Base-by-base conservation (phyloP, 2,329 filamentous ascomycete species). In the Pleomassaria siparia region DNA sequence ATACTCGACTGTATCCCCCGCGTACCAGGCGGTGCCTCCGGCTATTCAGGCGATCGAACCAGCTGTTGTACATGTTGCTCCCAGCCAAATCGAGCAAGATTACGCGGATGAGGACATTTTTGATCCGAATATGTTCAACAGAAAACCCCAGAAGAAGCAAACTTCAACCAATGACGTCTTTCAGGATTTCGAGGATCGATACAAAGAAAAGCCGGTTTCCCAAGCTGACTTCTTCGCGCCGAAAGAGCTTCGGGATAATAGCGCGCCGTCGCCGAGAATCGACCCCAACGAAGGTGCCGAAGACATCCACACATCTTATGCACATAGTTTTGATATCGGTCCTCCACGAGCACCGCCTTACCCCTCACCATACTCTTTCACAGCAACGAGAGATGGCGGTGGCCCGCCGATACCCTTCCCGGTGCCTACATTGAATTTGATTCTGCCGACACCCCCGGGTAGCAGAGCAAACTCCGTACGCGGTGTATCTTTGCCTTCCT, bases 371-470 rank as follows among this genome's bases (percentile, higher is more conserved):
- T 74, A 73, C 50, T 60, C 60, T 1, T 73, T 74, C 40, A 71
- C 54, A 68, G 50, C 73, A 57, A 57, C 69, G 58, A 60, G 70
- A 64, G 67, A 77, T 47, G 71, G 73, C 15, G 66, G 69, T 15
- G 54, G 54, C 12, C 51, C 53, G n/a, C 46, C 50, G 10, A 44
- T 40, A 7, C 51, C 56, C 15, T 78, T 73, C 68, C 64, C 70
- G 15, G 76, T 84, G 16, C 81, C 81, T 10, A 22, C 60, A n/a
- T 70, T 85, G 13, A 80, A 78, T 35, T 67, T 84, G 20, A 81
- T 83, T 44, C 75, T 79, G 39, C 79, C 82, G 2, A 84, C 81
- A 6, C 82, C 81, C 15, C 82, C 82, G 16, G 75, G 73, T 16
- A 81, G 78, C 49, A 56, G 67, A 47, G 73, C 70, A 20, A 70